phyloP scores from a whole-genome alignment of 1,284 basidiomycete species.

The Apiotrichum mycotoxinovorans region DNA sequence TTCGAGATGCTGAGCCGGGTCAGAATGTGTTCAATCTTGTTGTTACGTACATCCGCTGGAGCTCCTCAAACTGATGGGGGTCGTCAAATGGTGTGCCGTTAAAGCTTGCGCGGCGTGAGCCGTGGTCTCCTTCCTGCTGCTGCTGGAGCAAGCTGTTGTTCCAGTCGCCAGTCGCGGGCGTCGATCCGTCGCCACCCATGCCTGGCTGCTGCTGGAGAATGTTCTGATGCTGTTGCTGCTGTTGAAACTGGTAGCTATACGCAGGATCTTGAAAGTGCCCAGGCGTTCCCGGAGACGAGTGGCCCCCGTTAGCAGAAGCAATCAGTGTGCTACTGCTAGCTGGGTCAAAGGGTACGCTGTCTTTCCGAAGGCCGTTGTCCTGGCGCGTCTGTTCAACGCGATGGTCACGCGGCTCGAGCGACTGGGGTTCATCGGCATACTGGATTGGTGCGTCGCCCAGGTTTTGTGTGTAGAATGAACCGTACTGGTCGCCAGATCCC shows the following conservation, averaged over 20 bases:
- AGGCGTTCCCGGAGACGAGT: slow-evolving; percentile 8
- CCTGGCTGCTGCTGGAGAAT: slow-evolving; percentile 1
- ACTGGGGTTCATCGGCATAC: slow-evolving; percentile 32
- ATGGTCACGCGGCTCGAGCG: not conserved
- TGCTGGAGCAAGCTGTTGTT: slow-evolving; percentile 5
- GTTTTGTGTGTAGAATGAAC: slow-evolving; percentile 10
- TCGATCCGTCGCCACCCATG: not conserved
- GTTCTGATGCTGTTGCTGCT: slow-evolving; percentile 10
- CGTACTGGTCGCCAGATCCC: slow-evolving; percentile 3
- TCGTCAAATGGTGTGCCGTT: slow-evolving; percentile 20
- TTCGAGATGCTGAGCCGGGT: slow-evolving; percentile 27
- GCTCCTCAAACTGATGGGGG: slow-evolving; percentile 24
- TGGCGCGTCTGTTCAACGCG: not conserved
- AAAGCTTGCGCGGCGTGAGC: slow-evolving; percentile 14
- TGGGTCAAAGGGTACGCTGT: slow-evolving; percentile 42
- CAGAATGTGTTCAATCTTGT: not conserved
- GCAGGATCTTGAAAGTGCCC: slow-evolving; percentile 7
- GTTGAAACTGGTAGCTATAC: slow-evolving; percentile 11
- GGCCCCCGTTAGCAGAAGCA: slow-evolving; percentile 25
- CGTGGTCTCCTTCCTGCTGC: not conserved
- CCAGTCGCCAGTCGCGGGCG: slow-evolving; percentile 1
- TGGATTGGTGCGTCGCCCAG: slow-evolving; percentile 4
- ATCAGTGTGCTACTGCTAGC: slow-evolving; percentile 37
- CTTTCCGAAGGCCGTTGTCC: slow-evolving; percentile 25
- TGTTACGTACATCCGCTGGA: slow-evolving; percentile 41